These are phyloP conservation scores for Deuterostichococcus epilithicus DNA, from an alignment of 139 green algal genomes.

Conservation along the genomic window DNA sequence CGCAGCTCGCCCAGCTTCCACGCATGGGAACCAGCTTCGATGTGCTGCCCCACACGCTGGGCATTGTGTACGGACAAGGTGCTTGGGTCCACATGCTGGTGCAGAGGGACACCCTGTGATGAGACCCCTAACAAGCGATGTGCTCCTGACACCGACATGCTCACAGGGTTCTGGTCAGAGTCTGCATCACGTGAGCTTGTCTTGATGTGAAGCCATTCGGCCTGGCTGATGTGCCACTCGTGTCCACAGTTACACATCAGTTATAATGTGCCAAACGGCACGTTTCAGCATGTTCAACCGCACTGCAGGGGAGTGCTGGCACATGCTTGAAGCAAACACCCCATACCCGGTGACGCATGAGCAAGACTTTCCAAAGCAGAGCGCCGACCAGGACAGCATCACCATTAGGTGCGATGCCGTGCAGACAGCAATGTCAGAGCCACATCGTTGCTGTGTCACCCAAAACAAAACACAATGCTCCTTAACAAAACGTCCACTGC, in stretches of 20 bases:
- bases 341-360: background rate
- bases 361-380: background rate
- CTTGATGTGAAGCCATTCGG: too few species aligned
- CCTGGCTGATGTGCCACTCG: too few species aligned
- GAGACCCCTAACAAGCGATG: background rate
- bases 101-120: background rate
- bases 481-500: too few species aligned
- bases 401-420: background rate
- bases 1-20: background rate
- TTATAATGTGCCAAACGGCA: too few species aligned
- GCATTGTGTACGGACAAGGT: background rate
- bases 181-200: too few species aligned
- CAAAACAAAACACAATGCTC: too few species aligned
- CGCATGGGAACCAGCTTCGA: background rate
- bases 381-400: background rate
- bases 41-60: background rate
- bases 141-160: too few species aligned
- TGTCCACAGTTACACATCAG: too few species aligned
- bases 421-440: too few species aligned
- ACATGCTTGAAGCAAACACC: background rate
- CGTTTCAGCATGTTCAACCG: too few species aligned
- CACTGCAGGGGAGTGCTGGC: background rate
- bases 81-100: background rate
- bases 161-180: too few species aligned
- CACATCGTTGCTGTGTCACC: background rate